Percentiles rank a stretch among this genome's conserved stretches.
Evolutionary conservation across 306 rosid species (phyloP).

Genomic region (Elaeagnus macrophylla): DNA sequence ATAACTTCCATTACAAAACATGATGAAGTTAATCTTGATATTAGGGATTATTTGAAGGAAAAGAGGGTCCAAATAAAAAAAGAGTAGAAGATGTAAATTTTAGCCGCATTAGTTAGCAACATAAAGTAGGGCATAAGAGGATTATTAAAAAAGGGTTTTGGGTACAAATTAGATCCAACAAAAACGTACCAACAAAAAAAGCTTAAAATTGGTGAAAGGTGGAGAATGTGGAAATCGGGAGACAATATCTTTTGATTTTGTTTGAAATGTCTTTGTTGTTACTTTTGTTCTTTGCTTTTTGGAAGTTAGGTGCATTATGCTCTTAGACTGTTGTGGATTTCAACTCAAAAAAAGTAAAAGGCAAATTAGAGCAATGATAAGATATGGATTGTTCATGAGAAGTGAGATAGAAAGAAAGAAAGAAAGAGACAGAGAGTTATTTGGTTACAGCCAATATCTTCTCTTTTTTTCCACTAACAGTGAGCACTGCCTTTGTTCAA

Average conservation of each 20-base stretch:
- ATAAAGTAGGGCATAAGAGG: slow-evolving; percentile 8
- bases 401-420: too few species aligned
- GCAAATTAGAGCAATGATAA: slow-evolving; percentile 28
- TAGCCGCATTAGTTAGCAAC: slow-evolving; percentile 1
- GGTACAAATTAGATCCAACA: slow-evolving; percentile 19
- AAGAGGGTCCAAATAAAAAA: slow-evolving; percentile 9
- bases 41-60: background rate
- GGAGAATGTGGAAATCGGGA: slow-evolving; percentile 37
- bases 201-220: slow-evolving; percentile 13
- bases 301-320: slow-evolving; percentile 12
- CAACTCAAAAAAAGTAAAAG: slow-evolving; percentile 36
- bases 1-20: too few species aligned
- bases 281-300: slow-evolving; percentile 24
- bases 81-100: slow-evolving; percentile 14
- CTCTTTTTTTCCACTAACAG: slow-evolving; percentile 36
- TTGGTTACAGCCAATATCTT: slow-evolving; percentile 16
- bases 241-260: slow-evolving; percentile 35
- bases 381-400: slow-evolving; percentile 16
- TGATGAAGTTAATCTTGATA: too few species aligned
- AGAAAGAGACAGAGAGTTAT: background rate
- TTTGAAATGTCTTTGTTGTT: slow-evolving; percentile 31
- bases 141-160: slow-evolving; percentile 10
- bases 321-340: slow-evolving; percentile 28
- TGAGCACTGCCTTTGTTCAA: slow-evolving; percentile 10
- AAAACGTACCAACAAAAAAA: slow-evolving; percentile 1